phyloP scores from a whole-genome alignment of 2,329 filamentous ascomycete species.

The Cladosporium austrohemisphaericum region DNA sequence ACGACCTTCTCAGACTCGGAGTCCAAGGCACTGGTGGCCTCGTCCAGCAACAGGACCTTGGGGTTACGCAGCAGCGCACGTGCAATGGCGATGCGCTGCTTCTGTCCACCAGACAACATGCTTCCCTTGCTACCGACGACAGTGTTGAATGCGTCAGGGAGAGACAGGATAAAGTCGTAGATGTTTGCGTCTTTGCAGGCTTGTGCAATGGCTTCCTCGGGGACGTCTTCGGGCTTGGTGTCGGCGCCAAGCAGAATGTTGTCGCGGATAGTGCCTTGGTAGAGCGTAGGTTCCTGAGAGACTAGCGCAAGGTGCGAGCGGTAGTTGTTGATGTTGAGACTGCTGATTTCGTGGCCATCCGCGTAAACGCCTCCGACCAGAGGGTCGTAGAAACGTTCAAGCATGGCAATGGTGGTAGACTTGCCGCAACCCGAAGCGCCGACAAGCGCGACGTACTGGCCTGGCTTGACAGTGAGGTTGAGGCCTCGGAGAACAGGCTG shows the following conservation, averaged over 20 bases:
- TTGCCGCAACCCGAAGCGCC: slow-evolving; percentile 95
- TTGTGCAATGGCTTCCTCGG: slow-evolving; percentile 68
- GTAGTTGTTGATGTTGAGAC: slow-evolving; percentile 81
- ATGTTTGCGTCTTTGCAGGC: slow-evolving; percentile 90
- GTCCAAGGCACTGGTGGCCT: slow-evolving; percentile 67
- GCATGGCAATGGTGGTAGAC: slow-evolving; percentile 82
- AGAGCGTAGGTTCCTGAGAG: slow-evolving; percentile 89
- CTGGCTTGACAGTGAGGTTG: slow-evolving; percentile 68
- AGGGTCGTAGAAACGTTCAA: slow-evolving; percentile 94
- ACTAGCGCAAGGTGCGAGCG: slow-evolving; percentile 81
- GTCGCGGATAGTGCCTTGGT: slow-evolving; percentile 85
- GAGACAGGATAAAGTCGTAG: slow-evolving; percentile 82
- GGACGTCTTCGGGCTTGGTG: slow-evolving; percentile 53
- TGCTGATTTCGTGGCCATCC: slow-evolving; percentile 77
- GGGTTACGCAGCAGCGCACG: slow-evolving; percentile 87
- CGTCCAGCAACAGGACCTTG: slow-evolving; percentile 78
- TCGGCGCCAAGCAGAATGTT: slow-evolving; percentile 81
- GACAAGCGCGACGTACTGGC: slow-evolving; percentile 83
- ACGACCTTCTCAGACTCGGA: slow-evolving; percentile 75
- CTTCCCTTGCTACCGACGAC: slow-evolving; percentile 78
- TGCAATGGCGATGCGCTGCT: slow-evolving; percentile 91
- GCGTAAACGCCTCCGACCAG: slow-evolving; percentile 74
- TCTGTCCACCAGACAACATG: slow-evolving; percentile 85
- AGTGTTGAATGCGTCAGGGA: slow-evolving; percentile 55
- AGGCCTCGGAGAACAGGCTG: slow-evolving; percentile 88